Conservation (phyloP, 2,329 filamentous ascomycete species). For the Penicillium verrucosum region DNA sequence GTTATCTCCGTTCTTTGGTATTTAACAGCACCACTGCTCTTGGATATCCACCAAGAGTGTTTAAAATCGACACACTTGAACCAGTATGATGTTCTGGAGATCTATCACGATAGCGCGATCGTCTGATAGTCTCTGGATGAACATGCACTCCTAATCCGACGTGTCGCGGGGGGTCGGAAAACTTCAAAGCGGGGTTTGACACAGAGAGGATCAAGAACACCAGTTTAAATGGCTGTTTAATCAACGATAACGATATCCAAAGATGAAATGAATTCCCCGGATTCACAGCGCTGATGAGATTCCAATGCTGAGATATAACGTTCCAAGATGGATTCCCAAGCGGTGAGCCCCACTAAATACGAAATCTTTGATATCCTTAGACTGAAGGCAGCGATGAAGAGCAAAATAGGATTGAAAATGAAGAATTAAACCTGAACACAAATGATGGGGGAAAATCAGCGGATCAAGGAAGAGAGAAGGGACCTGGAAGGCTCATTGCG, state of each 20-base stretch:
- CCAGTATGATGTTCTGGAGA: background rate
- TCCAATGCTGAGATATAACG: constrained; percentile 1
- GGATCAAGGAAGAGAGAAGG: constrained; percentile 23
- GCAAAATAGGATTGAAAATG: constrained; percentile 12
- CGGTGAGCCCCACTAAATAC: constrained; percentile 10
- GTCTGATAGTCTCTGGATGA: background rate
- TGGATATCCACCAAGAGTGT: background rate
- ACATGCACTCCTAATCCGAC: constrained; percentile 1
- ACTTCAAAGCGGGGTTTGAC: background rate
- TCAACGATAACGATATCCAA: background rate
- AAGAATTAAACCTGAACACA: constrained; percentile 11
- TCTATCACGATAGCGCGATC: constrained; percentile 1
- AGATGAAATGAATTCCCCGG: background rate
- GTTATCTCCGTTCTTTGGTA: constrained; percentile 6
- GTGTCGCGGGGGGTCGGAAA: background rate
- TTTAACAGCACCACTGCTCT: constrained; percentile 2
- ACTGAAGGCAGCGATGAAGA: background rate
- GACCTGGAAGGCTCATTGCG: constrained; percentile 22
- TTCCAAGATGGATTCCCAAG: constrained; percentile 7
- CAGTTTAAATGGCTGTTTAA: background rate
- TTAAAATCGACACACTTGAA: background rate
- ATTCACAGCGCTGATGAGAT: background rate
- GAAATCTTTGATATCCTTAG: constrained; percentile 2
- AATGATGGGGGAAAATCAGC: constrained; percentile 8
- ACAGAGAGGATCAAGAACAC: background rate